Conservation (phyloP, 768 basidiomycete genomes). For the Phaffia tasmanica region DNA sequence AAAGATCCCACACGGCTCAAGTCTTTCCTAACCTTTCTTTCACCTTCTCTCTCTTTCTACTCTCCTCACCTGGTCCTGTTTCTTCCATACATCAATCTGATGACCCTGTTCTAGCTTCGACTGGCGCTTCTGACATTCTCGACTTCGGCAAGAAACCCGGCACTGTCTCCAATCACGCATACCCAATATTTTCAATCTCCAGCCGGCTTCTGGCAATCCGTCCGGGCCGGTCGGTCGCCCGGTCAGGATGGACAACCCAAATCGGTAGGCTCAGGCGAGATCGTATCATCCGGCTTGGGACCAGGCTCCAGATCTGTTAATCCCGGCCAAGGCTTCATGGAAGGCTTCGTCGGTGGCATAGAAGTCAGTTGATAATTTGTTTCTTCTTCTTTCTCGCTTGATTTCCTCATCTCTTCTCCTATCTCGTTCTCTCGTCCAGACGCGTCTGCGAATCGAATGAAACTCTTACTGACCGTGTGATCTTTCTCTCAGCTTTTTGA, state of each 20-base stretch:
- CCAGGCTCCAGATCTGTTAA: neutral
- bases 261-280: neutral
- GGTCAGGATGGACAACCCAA: neutral
- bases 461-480: too few species aligned
- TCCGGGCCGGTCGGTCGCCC: neutral
- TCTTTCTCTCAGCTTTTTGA: neutral
- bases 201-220: neutral
- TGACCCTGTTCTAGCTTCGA: too few species aligned
- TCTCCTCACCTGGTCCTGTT: too few species aligned
- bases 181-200: constrained; percentile 5
- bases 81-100: too few species aligned
- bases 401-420: neutral
- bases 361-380: constrained; percentile 1
- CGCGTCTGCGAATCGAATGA: neutral
- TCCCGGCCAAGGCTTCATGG: neutral
- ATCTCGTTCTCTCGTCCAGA: neutral
- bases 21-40: too few species aligned
- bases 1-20: too few species aligned
- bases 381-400: neutral
- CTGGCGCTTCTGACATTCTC: too few species aligned
- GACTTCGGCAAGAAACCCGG: too few species aligned
- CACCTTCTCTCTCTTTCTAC: too few species aligned
- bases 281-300: neutral
- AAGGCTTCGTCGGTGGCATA: neutral
- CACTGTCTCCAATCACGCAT: constrained; percentile 2